Evolutionary conservation across 768 basidiomycete species (phyloP), one percentile per base, ranked within the genome.

Genomic region (Cystobasidium tubakii): DNA sequence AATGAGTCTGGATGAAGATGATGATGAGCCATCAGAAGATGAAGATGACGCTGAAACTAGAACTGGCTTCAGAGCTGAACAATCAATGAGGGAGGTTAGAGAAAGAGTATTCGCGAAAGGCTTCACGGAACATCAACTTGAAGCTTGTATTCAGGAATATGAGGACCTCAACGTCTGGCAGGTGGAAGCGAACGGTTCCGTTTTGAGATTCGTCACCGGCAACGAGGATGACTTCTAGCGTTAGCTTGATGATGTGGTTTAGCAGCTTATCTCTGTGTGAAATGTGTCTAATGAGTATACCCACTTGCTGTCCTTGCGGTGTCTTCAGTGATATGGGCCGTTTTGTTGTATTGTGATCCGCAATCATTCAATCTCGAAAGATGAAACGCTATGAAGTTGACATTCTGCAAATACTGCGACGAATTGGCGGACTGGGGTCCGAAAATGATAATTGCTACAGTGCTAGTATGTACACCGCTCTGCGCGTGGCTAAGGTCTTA

Each of bases 121-220:
- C 21, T 96, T 89, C 82, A 97, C 92, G 17, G 95, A 99, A 80
- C 87, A 85, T 0, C 90, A 92, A 81, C 85, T 99, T 17, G 90
- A 76, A 33, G 76, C 77, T 29, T 77, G 78, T 57, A 73, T 79
- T 65, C 71, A 76, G 15, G 75, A 76, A 25, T 79, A 79, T 74
- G 74, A 75, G 42, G 78, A 78, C 57, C 73, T 79, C 15, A 69
- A 74, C 25, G 76, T 79, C 15, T 79, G 79, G 79, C 44, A 62
- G 34, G 29, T 46, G 54, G 69, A 71, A 31, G 69, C 69, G 27
- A 71, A 71, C 31, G 69, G 44, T 4, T 60, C 69, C 21, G 25
- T 71, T 44, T 60, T 71, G 31, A 23, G 69, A 19, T 71, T 71
- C 36, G 55, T 71, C 54, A 71, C 33, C 4, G 69, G 36, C 3